Evolutionary conservation across 805 yeast genomes (phyloP).

Genomic region (Metschnikowia colocasiae): DNA sequence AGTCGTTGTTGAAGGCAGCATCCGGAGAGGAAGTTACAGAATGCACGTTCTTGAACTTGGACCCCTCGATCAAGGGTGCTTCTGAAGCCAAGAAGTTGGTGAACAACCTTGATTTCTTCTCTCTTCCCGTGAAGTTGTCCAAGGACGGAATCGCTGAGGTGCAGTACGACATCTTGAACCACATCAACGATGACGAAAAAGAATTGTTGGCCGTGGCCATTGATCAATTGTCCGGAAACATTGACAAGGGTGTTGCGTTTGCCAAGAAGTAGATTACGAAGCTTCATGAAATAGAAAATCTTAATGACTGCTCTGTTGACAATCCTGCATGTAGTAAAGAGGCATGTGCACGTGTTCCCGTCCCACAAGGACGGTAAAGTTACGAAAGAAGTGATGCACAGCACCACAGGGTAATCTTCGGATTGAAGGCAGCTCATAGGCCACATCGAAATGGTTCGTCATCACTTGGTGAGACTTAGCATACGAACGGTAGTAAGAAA

Average conservation of each 20-base stretch:
- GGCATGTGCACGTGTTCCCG: background rate
- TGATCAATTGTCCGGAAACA: constrained; percentile 51
- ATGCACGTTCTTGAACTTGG: constrained; percentile 51
- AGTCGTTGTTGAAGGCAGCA: constrained; percentile 40
- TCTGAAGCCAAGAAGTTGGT: constrained; percentile 46
- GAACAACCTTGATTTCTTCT: constrained; percentile 47
- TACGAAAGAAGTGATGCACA: too few species aligned
- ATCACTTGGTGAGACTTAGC: too few species aligned
- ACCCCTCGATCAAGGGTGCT: constrained; percentile 49
- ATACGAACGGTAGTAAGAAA: too few species aligned
- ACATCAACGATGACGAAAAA: constrained; percentile 50
- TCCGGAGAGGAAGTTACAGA: constrained; percentile 32
- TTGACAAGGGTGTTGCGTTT: constrained; percentile 56
- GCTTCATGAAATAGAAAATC: background rate
- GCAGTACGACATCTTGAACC: constrained; percentile 49
- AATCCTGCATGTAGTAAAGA: background rate
- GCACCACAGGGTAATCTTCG: too few species aligned
- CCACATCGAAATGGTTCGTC: too few species aligned
- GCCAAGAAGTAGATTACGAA: constrained; percentile 16
- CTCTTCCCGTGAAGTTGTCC: constrained; percentile 59
- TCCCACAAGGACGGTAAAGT: too few species aligned
- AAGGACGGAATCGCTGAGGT: constrained; percentile 54
- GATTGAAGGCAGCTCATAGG: too few species aligned
- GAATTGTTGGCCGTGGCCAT: constrained; percentile 52
- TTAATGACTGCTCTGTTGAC: too few species aligned